Percentiles rank a stretch among this genome's conserved stretches.
Conservation (phyloP, 345 rosid genomes). For the Syzygium oleosum region DNA sequence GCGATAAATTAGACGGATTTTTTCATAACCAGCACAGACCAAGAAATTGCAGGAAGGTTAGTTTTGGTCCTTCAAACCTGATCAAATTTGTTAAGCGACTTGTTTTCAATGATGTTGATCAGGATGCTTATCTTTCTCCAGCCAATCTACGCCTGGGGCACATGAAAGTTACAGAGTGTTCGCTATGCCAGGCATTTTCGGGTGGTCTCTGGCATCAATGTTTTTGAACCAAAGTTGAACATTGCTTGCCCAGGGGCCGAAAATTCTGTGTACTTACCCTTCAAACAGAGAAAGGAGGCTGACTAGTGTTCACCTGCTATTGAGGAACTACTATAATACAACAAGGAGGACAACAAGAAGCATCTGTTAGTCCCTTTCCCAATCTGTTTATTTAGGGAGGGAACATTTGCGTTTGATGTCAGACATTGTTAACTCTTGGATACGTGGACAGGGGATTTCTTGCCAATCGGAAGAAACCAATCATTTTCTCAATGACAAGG, state of each 20-base stretch:
- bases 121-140: conserved; percentile 9
- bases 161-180: conserved; percentile 81
- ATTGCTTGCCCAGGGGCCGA: conserved; percentile 90
- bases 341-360: conserved; percentile 47
- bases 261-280: conserved; percentile 86
- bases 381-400: not conserved
- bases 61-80: not conserved
- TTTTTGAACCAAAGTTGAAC: conserved; percentile 88
- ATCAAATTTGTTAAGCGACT: not conserved
- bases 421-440: not conserved
- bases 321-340: conserved; percentile 64
- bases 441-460: conserved; percentile 59
- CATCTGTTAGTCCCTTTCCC: conserved; percentile 46
- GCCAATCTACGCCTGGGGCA: conserved; percentile 69
- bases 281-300: conserved; percentile 39
- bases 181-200: conserved; percentile 85
- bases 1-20: conserved; percentile 82
- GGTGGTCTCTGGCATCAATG: conserved; percentile 77
- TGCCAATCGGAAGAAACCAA: conserved; percentile 57
- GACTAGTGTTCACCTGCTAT: conserved; percentile 53
- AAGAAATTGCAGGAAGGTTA: conserved; percentile 92
- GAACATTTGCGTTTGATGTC: not conserved
- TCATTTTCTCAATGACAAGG: conserved; percentile 94
- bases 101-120: not conserved
- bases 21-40: conserved; percentile 78